Evolutionary conservation across 495 filamentous ascomycete genomes (phyloP).

Genomic region (Bryoglossum gracile): DNA sequence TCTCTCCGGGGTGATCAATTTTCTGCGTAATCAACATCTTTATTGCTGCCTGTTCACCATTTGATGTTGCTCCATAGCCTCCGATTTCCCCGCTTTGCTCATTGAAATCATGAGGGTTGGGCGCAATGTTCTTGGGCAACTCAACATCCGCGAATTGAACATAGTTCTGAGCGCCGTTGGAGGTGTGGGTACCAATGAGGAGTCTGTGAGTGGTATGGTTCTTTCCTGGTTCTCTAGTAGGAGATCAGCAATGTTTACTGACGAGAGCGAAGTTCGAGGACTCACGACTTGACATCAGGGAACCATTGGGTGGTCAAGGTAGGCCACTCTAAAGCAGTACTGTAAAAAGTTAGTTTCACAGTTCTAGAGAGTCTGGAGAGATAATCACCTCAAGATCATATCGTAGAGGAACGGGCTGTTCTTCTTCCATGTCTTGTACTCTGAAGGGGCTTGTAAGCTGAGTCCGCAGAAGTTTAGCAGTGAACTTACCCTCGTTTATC

Average conservation of each 20-base stretch:
- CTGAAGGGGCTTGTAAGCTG: constrained; percentile 37
- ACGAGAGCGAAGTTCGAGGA: neutral
- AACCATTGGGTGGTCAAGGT: constrained; percentile 98
- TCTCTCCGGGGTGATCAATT: constrained; percentile 92
- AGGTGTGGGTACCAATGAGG: constrained; percentile 91
- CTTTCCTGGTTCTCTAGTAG: constrained; percentile 62
- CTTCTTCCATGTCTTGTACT: constrained; percentile 99
- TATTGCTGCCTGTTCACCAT: constrained; percentile 49
- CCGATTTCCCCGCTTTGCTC: constrained; percentile 89
- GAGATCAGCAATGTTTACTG: constrained; percentile 14
- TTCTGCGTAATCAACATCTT: constrained; percentile 88
- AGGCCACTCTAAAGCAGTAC: constrained; percentile 94
- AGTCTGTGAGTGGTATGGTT: constrained; percentile 84
- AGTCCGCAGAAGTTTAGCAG: neutral
- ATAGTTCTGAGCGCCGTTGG: constrained; percentile 79
- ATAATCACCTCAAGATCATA: constrained; percentile 66
- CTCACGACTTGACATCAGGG: constrained; percentile 83
- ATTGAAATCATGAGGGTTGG: constrained; percentile 75
- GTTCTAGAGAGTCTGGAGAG: neutral
- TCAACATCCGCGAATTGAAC: constrained; percentile 91
- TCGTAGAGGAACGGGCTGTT: constrained; percentile 98
- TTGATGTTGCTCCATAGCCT: constrained; percentile 61
- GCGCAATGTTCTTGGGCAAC: constrained; percentile 69
- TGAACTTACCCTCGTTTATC: constrained; percentile 75
- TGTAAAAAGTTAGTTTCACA: constrained; percentile 25